Conservation (phyloP, 2,329 filamentous ascomycete genomes). For the Sclerotinia sclerotiorum region DNA sequence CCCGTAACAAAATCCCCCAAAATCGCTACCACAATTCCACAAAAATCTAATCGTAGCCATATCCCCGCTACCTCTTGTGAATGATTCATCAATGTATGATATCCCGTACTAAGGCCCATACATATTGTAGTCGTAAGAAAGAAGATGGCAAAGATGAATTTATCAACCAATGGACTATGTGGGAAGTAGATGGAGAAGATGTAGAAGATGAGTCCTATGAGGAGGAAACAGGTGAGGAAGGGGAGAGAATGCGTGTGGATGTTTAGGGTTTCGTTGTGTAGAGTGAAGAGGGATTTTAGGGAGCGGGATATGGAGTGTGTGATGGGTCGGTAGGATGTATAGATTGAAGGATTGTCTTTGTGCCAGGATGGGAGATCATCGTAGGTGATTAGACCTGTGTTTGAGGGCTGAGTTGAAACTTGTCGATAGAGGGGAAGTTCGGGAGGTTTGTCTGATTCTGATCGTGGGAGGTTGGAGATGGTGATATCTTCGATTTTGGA, state of each 20-base stretch:
- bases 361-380: slow-evolving; percentile 16
- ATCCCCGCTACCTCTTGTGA: background rate
- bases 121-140: background rate
- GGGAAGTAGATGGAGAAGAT: background rate
- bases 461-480: background rate
- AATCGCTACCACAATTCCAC: slow-evolving; percentile 18
- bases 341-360: slow-evolving; percentile 18
- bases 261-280: slow-evolving; percentile 21
- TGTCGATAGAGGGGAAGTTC: no score
- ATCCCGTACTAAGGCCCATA: slow-evolving; percentile 14
- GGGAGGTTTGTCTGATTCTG: slow-evolving; percentile 6
- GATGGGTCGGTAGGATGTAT: slow-evolving; percentile 13
- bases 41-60: slow-evolving; percentile 22
- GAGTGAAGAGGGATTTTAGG: background rate
- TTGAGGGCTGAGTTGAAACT: no score
- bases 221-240: background rate
- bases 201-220: slow-evolving; percentile 2
- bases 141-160: slow-evolving; percentile 6
- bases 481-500: background rate
- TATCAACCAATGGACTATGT: background rate
- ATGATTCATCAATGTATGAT: slow-evolving; percentile 23
- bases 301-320: background rate
- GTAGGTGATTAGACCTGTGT: slow-evolving; percentile 4
- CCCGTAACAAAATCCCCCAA: slow-evolving; percentile 20
- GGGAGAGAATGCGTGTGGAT: slow-evolving; percentile 19